phyloP scores from a whole-genome alignment of 768 basidiomycete genomes.

The Boletus reticuloceps region DNA sequence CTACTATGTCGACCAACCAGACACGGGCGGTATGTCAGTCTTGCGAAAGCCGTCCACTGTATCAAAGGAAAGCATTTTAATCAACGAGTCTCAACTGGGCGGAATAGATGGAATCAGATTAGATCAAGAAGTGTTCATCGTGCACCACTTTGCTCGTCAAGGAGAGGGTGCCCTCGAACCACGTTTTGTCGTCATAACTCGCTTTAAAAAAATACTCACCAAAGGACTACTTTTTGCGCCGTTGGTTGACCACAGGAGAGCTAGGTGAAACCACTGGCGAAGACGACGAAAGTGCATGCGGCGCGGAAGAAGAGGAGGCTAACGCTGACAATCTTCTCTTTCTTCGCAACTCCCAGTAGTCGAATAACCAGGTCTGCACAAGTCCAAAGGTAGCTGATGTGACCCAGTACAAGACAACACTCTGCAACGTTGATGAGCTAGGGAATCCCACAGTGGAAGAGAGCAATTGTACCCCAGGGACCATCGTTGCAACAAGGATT shows the following conservation, averaged over 20 bases:
- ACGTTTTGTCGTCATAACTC: conserved; percentile 70
- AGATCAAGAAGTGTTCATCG: conserved; percentile 82
- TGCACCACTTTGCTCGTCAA: conserved; percentile 40
- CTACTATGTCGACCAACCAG: too few species aligned
- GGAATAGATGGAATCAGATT: conserved; percentile 63
- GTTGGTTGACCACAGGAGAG: not conserved
- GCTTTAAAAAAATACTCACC: conserved; percentile 22
- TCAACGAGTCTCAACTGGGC: conserved; percentile 3
- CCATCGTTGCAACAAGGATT: conserved; percentile 64
- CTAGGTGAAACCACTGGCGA: not conserved
- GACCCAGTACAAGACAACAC: conserved; percentile 73
- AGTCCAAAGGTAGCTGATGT: conserved; percentile 74
- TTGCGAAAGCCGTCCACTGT: not conserved
- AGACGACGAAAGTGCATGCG: not conserved
- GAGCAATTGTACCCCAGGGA: conserved; percentile 56
- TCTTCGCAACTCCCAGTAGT: conserved; percentile 55
- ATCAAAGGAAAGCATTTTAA: not conserved
- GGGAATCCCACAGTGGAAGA: conserved; percentile 12
- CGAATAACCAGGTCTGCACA: conserved; percentile 70
- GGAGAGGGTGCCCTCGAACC: conserved; percentile 64
- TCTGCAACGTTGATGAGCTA: conserved; percentile 31
- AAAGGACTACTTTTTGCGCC: conserved; percentile 13
- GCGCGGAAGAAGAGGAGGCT: not conserved
- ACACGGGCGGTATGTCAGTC: too few species aligned
- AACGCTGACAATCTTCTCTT: conserved; percentile 19